Evolutionary conservation across 768 basidiomycete genomes (phyloP).

Genomic region (Agaricus sinodeliciosus): DNA sequence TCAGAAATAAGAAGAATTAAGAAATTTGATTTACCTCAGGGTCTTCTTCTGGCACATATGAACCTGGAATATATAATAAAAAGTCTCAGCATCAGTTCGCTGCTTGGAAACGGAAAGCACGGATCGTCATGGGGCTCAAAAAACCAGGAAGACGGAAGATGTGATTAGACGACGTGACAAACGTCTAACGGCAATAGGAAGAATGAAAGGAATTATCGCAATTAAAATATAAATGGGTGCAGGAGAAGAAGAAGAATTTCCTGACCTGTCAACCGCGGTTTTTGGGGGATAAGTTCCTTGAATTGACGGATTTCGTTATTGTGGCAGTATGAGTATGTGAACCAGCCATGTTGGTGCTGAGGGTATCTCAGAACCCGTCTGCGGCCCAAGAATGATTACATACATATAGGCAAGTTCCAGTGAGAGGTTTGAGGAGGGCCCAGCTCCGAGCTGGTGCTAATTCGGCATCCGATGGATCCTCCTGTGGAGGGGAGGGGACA

Average conservation of each 20-base stretch:
- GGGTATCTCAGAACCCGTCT: constrained; percentile 20
- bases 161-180: constrained; percentile 11
- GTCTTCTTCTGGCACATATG: constrained; percentile 80
- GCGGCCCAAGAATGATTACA: constrained; percentile 28
- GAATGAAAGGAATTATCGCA: constrained; percentile 14
- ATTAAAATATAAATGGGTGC: constrained; percentile 11
- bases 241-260: constrained; percentile 5
- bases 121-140: constrained; percentile 7
- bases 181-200: constrained; percentile 17
- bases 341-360: constrained; percentile 87
- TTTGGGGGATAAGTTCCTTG: constrained; percentile 67
- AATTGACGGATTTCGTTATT: constrained; percentile 95
- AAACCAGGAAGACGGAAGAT: constrained; percentile 6
- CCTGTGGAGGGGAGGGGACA: constrained; percentile 26
- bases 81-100: constrained; percentile 10
- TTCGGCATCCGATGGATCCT: constrained; percentile 54
- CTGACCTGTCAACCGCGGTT: constrained; percentile 60
- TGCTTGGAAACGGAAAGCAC: constrained; percentile 14
- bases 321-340: constrained; percentile 97
- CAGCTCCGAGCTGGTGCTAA: constrained; percentile 70
- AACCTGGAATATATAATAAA: constrained; percentile 36
- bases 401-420: constrained; percentile 83
- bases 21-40: constrained; percentile 44
- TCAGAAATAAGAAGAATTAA: constrained; percentile 21
- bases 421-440: constrained; percentile 74